phyloP scores from a whole-genome alignment of 177 flowering plant species.

The Tripterygium wilfordii region DNA sequence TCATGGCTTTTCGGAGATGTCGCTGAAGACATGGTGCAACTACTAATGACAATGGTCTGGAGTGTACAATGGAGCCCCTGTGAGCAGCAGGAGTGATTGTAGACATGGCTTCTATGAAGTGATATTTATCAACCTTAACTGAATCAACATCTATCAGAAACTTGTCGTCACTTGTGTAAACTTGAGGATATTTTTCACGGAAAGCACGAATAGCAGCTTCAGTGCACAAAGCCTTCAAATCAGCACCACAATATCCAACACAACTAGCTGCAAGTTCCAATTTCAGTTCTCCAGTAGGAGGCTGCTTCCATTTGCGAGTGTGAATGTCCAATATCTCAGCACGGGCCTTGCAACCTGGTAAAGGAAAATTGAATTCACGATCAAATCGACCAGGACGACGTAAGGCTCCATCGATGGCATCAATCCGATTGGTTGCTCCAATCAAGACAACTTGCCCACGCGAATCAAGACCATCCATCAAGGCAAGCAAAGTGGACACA shows the following conservation, averaged over 20 bases:
- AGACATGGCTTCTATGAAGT: slow-evolving; percentile 93
- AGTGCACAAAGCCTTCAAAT: slow-evolving; percentile 91
- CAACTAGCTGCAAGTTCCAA: slow-evolving; percentile 96
- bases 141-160: slow-evolving; percentile 93
- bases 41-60: slow-evolving; percentile 84
- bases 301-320: slow-evolving; percentile 93
- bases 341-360: slow-evolving; percentile 97
- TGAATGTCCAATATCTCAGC: slow-evolving; percentile 94
- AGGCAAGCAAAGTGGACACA: slow-evolving; percentile 93
- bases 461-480: slow-evolving; percentile 99
- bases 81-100: slow-evolving; percentile 99
- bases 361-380: slow-evolving; percentile 93
- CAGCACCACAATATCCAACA: slow-evolving; percentile 99
- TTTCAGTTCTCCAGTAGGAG: slow-evolving; percentile 81
- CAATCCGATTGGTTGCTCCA: slow-evolving; percentile 98
- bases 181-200: slow-evolving; percentile 98
- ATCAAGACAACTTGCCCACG: slow-evolving; percentile 98
- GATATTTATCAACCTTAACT: slow-evolving; percentile 79
- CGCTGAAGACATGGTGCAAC: slow-evolving; percentile 82
- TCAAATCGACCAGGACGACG: slow-evolving; percentile 99
- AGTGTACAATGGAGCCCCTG: slow-evolving; percentile 89
- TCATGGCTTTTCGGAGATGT: slow-evolving; percentile 72
- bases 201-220: slow-evolving; percentile 99
- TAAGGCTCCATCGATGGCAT: slow-evolving; percentile 99
- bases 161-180: slow-evolving; percentile 97